Conservation (phyloP, 768 basidiomycete genomes). For the Polyporus arcularius region DNA sequence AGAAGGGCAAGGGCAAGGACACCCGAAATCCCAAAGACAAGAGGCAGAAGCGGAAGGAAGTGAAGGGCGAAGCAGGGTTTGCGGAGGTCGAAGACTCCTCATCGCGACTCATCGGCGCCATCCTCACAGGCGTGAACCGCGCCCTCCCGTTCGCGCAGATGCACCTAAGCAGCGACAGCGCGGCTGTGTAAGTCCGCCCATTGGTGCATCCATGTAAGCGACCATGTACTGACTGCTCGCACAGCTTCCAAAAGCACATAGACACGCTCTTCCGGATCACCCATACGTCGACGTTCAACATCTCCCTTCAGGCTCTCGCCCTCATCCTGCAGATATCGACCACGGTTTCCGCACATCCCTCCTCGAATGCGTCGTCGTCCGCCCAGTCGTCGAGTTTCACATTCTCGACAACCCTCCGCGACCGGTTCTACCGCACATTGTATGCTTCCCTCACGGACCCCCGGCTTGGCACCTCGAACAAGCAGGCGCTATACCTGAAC, state of each 20-base stretch:
- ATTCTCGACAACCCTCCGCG: slow-evolving; percentile 51
- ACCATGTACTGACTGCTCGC: neutral
- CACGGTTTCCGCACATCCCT: slow-evolving; percentile 38
- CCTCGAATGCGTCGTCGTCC: slow-evolving; percentile 25
- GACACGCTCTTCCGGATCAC: slow-evolving; percentile 94
- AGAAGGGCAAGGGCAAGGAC: slow-evolving; percentile 10
- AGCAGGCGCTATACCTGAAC: slow-evolving; percentile 97
- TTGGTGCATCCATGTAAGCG: neutral
- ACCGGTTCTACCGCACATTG: slow-evolving; percentile 79
- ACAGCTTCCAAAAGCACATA: slow-evolving; percentile 84
- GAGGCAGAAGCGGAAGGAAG: slow-evolving; percentile 40
- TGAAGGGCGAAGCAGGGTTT: slow-evolving; percentile 65
- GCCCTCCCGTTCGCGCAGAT: slow-evolving; percentile 91
- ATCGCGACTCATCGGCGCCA: slow-evolving; percentile 83
- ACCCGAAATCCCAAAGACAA: slow-evolving; percentile 10
- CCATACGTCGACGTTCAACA: slow-evolving; percentile 95
- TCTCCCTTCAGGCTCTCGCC: slow-evolving; percentile 88
- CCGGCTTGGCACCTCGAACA: slow-evolving; percentile 79
- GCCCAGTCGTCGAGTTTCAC: slow-evolving; percentile 40
- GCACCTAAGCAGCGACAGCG: slow-evolving; percentile 52
- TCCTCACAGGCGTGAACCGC: slow-evolving; percentile 92
- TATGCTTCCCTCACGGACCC: slow-evolving; percentile 88
- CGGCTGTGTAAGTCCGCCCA: slow-evolving; percentile 49
- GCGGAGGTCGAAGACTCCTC: slow-evolving; percentile 77
- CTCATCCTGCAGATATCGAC: slow-evolving; percentile 83